Base-by-base conservation (phyloP, 139 green algal species). In the Marvania coccoides region DNA sequence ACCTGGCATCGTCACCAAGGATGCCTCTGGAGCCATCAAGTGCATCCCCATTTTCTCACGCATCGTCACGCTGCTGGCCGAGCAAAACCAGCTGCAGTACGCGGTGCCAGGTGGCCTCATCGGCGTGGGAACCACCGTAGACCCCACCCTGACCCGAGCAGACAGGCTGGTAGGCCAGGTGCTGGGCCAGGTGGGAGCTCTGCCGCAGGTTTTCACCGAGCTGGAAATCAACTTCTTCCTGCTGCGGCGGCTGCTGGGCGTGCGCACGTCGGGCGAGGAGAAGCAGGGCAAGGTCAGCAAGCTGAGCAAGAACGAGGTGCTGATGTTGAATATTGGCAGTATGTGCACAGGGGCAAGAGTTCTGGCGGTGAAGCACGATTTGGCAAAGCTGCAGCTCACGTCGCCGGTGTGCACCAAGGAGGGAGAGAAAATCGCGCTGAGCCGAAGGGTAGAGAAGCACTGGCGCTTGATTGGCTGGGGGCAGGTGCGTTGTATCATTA, bases 161-260 rank as follows among this genome's bases (percentile, higher is more conserved):
- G 95, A 99, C 69, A 69, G 94, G 37, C 83, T 99, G 45, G 95
- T 99, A 24, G 95, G 95, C 8, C 90, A 96, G 81, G 92, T 99
- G 58, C 83, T 99, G 42, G 94, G 94, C 39, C 79, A 95, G 77
- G 90, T 98, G 23, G 95, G 93, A 9, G 72, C 71, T 10, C 84
- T 99, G 65, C 95, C 95, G 4, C 86, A 97, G 38, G 94, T 99
- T 38, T 99, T 91, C 81, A 91, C 78, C 6, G 95, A 99, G 80
- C 81, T 99, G 75, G 95, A 99, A 81, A 88, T 96, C 71, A 98
- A 98, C 85, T 99, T 99, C 81, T 99, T 99, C 87, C 79, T 99
- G 75, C 83, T 99, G 61, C 76, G 94, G 13, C 76, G 92, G 24
- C 81, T 98, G 72, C 86, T 99, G 77, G 95, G 95, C 37, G 95